Evolutionary conservation across 495 filamentous ascomycete species (phyloP).

Genomic region (Daldinia decipiens): DNA sequence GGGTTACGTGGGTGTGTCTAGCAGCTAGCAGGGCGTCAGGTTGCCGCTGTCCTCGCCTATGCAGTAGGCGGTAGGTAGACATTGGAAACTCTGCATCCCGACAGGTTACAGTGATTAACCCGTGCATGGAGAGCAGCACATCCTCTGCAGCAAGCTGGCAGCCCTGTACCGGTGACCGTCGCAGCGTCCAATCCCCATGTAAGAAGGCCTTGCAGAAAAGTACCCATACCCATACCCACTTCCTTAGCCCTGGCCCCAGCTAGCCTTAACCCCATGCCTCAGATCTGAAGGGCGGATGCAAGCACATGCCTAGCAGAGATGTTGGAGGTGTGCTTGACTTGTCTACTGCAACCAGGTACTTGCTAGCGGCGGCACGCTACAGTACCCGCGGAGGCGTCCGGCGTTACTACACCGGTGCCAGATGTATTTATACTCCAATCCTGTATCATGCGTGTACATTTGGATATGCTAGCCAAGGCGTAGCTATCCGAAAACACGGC

Average conservation of each 20-base stretch:
- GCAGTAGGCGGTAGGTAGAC: slow-evolving; percentile 9
- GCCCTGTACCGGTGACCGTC: slow-evolving; percentile 33
- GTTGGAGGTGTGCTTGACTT: slow-evolving; percentile 37
- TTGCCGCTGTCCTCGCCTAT: slow-evolving; percentile 27
- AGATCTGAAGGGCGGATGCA: slow-evolving; percentile 37
- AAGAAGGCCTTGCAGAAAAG: slow-evolving; percentile 33
- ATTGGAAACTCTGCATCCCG: slow-evolving; percentile 26
- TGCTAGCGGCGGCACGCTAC: slow-evolving; percentile 32
- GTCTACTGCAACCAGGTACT: slow-evolving; percentile 25
- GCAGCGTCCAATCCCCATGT: slow-evolving; percentile 15
- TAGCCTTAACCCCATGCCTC: slow-evolving; percentile 29
- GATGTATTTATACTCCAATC: slow-evolving; percentile 25
- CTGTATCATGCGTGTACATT: slow-evolving; percentile 30
- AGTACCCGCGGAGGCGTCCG: slow-evolving; percentile 39
- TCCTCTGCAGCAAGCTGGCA: slow-evolving; percentile 28
- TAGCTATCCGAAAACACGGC: slow-evolving; percentile 40
- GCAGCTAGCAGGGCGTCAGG: slow-evolving; percentile 13
- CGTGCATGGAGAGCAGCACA: slow-evolving; percentile 25
- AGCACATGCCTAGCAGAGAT: slow-evolving; percentile 23
- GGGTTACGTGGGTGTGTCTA: slow-evolving; percentile 28
- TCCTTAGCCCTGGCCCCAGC: slow-evolving; percentile 15
- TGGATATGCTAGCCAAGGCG: slow-evolving; percentile 13
- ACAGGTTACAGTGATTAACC: slow-evolving; percentile 31
- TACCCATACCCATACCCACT: slow-evolving; percentile 41
- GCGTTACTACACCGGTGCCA: slow-evolving; percentile 29